Conservation (phyloP, 768 basidiomycete genomes). For the Sarcomyxa edulis region DNA sequence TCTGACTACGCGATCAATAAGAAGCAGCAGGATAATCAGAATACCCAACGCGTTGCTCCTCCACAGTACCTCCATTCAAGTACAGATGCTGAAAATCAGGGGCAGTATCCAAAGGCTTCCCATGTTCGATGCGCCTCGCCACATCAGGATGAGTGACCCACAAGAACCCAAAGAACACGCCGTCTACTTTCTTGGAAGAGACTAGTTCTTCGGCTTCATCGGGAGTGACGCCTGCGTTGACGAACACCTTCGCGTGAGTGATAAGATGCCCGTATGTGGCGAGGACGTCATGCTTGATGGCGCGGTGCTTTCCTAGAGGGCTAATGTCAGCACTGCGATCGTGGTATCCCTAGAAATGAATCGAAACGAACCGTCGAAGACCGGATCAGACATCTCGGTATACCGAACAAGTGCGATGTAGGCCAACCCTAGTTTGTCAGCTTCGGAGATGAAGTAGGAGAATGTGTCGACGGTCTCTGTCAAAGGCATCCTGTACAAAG, state of each 20-base stretch:
- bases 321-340: too few species aligned
- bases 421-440: conserved; percentile 30
- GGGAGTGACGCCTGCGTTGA: conserved; percentile 30
- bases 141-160: conserved; percentile 23
- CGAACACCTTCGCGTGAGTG: conserved; percentile 29
- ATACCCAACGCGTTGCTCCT: conserved; percentile 7
- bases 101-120: conserved; percentile 12
- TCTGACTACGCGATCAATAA: too few species aligned
- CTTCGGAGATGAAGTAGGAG: conserved; percentile 33
- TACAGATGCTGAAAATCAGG: conserved; percentile 12
- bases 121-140: conserved; percentile 16
- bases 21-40: conserved; percentile 11
- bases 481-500: conserved; percentile 31
- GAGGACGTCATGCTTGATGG: conserved; percentile 33
- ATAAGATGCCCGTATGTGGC: conserved; percentile 28
- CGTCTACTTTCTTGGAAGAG: conserved; percentile 2
- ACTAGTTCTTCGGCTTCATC: conserved; percentile 32
- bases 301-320: conserved; percentile 25
- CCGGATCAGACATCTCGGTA: too few species aligned
- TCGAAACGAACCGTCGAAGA: too few species aligned
- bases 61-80: conserved; percentile 6
- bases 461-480: conserved; percentile 37
- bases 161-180: conserved; percentile 10
- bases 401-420: too few species aligned
- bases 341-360: too few species aligned